Conservation (phyloP, 1,284 basidiomycete species). For the Cronartium quercuum region DNA sequence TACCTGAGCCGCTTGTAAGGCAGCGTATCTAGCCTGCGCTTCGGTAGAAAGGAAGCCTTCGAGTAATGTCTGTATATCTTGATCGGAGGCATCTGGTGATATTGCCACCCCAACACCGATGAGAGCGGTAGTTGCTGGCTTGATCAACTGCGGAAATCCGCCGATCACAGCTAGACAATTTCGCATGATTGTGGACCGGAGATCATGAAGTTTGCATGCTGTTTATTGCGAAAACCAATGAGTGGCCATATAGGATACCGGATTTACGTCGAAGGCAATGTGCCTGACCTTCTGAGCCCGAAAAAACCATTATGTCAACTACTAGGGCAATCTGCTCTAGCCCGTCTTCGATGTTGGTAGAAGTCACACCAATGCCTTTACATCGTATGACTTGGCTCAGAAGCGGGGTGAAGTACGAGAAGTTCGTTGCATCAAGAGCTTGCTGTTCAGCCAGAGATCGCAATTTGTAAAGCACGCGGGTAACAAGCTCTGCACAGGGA, state of each 20-base stretch:
- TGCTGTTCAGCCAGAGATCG: slow-evolving; percentile 73
- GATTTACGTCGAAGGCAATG: not conserved
- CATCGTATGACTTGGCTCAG: slow-evolving; percentile 63
- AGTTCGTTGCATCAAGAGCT: slow-evolving; percentile 77
- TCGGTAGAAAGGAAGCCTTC: slow-evolving; percentile 76
- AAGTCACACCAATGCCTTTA: slow-evolving; percentile 61
- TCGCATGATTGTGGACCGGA: slow-evolving; percentile 54
- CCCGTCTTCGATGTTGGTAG: slow-evolving; percentile 62
- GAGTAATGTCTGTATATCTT: slow-evolving; percentile 65
- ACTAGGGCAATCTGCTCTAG: slow-evolving; percentile 81
- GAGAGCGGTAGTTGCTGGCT: slow-evolving; percentile 76
- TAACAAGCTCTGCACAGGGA: slow-evolving; percentile 59
- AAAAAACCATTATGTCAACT: slow-evolving; percentile 78
- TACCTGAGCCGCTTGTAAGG: slow-evolving; percentile 68
- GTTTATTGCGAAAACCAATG: not conserved
- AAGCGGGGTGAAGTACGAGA: slow-evolving; percentile 73
- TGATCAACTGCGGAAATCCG: slow-evolving; percentile 72
- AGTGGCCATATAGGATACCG: not conserved
- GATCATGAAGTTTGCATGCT: slow-evolving; percentile 43
- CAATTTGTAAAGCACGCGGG: slow-evolving; percentile 80
- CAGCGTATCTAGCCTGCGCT: slow-evolving; percentile 78
- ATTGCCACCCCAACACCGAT: slow-evolving; percentile 79
- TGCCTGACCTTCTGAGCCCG: slow-evolving; percentile 69
- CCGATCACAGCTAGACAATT: slow-evolving; percentile 70
- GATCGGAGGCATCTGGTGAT: slow-evolving; percentile 58